Base-by-base conservation (phyloP, 1,284 basidiomycete species). In the Malassezia nana region DNA sequence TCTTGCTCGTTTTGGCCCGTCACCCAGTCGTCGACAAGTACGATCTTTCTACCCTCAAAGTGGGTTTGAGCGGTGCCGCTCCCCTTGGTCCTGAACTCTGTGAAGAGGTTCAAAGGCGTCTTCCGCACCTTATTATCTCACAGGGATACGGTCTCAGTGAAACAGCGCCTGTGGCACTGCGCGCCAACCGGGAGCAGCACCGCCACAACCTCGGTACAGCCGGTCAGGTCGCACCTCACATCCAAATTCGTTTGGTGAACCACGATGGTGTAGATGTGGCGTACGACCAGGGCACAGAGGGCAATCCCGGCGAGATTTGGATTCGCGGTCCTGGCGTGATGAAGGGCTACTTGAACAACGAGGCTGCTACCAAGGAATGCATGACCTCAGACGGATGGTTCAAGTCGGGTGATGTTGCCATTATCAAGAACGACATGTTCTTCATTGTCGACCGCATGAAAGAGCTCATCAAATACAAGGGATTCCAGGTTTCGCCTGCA, bases 31-130 rank as follows among this genome's bases (percentile, higher is more conserved):
- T 85, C 1, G 79, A 81, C 42, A 80, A 84, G 71, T 84, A 84
- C 72, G 79, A 89, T 65, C 58, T 90, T 46, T 80, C 78, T 4
- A 80, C 80, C 1, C 69, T 92, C 12, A 75, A 77, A 22, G 75
- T 80, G 6, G 65, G 89, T 44, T 78, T 83, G 61, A 85, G 82
- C 1, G 89, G 87, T 5, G 90, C 88, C 0, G 90, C 90, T 2
- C 88, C 89, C 0, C 78, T 90, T 6, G 82, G 84, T 1, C 76
- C 77, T 0, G 79, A 81, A 8, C 78, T 89, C 12, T 80, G 81
- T 10, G 74, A 79, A 74, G 78, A 81, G 60, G 72, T 85, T 29
- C 74, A 79, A 39, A 74, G 78, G 30, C 66, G 83, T 32, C 73
- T 87, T n/a, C 66, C 60, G 0, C 62, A 30, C 43, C 24, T 62